phyloP scores from a whole-genome alignment of 345 rosid species.

The Carallia brachiata region DNA sequence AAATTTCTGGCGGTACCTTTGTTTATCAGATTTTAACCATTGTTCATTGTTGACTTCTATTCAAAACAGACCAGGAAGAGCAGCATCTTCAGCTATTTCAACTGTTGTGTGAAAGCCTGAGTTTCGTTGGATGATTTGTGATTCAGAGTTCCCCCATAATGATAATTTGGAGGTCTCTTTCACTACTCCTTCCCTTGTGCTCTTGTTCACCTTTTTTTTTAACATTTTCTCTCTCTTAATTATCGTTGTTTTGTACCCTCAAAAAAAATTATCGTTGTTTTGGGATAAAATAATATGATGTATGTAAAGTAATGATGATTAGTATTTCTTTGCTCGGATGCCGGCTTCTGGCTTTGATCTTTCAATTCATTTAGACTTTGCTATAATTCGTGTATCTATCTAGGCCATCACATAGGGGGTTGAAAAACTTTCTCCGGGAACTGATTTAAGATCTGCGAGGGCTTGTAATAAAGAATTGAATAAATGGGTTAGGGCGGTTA shows the following conservation, averaged over 20 bases:
- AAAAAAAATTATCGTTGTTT: neutral
- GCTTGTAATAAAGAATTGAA: too few species aligned
- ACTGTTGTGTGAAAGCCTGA: conserved; percentile 77
- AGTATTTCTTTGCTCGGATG: neutral
- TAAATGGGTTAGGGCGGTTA: too few species aligned
- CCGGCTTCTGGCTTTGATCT: neutral
- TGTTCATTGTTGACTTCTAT: neutral
- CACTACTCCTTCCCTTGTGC: neutral
- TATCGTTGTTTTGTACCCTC: neutral
- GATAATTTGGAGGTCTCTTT: neutral
- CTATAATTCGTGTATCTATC: too few species aligned
- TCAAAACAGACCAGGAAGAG: conserved; percentile 61
- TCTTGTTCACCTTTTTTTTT: neutral
- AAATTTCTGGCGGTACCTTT: neutral
- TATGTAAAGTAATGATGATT: conserved; percentile 16
- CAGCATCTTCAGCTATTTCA: conserved; percentile 74
- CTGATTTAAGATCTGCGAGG: too few species aligned
- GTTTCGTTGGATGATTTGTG: neutral
- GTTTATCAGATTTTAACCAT: neutral
- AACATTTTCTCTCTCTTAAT: neutral
- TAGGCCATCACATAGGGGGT: too few species aligned
- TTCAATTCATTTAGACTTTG: neutral
- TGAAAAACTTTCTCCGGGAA: too few species aligned
- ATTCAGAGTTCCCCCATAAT: neutral
- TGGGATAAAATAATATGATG: neutral